Percentiles rank a stretch among this genome's conserved stretches.
Conservation (phyloP, 495 filamentous ascomycete genomes). For the Melanomma pulvis-pyrius region DNA sequence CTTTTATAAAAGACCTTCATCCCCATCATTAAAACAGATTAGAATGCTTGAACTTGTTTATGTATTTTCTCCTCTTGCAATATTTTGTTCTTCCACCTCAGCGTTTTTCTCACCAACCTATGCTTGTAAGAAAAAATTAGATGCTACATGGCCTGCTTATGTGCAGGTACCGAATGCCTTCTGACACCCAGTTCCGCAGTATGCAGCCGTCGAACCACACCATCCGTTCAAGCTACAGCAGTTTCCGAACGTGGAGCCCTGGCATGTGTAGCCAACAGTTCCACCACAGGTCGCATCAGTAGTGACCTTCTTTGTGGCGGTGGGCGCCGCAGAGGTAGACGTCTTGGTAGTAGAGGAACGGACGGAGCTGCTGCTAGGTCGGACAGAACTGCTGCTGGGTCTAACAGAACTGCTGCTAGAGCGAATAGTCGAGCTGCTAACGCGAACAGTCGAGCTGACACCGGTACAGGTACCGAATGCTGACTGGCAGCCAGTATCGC, state of each 20-base stretch:
- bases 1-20: too few relatives aligned
- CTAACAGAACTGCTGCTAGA: too few relatives aligned
- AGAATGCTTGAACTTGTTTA: too few relatives aligned
- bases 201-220: conserved; percentile 12
- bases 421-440: background rate
- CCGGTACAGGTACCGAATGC: conserved; percentile 27
- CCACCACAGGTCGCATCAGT: conserved; percentile 5
- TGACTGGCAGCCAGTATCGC: conserved; percentile 35
- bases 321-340: background rate
- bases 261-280: background rate
- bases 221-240: conserved; percentile 10
- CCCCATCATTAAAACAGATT: too few relatives aligned
- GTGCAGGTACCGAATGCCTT: conserved; percentile 13
- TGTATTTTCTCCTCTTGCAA: too few relatives aligned
- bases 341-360: background rate
- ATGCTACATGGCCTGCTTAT: too few relatives aligned
- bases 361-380: too few relatives aligned
- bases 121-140: too few relatives aligned
- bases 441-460: background rate
- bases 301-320: background rate
- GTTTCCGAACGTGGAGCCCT: conserved; percentile 4
- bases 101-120: background rate
- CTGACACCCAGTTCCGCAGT: conserved; percentile 14
- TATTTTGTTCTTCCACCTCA: background rate
- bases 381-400: too few relatives aligned